A percentile compares a stretch with the other conserved stretches of the same genome.
Evolutionary conservation across 768 basidiomycete genomes (phyloP).

Genomic region (Amanita molliuscula): DNA sequence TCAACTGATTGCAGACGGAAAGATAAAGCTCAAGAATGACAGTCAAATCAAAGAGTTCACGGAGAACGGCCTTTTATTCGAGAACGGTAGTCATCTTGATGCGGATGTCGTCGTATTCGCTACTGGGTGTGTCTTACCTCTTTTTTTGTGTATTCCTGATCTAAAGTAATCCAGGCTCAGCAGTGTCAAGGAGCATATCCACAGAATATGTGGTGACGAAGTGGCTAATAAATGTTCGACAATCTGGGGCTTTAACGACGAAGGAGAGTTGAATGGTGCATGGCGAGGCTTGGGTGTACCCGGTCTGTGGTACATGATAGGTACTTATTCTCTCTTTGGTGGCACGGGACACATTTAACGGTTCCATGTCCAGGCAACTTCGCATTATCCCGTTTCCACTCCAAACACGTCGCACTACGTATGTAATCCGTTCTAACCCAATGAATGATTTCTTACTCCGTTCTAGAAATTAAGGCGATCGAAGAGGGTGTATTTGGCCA

Average conservation of each 20-base stretch:
- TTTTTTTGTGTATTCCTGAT: not conserved
- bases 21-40: constrained; percentile 59
- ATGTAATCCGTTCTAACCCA: constrained; percentile 16
- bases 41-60: constrained; percentile 32
- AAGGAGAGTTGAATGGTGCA: constrained; percentile 45
- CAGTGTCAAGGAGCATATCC: constrained; percentile 26
- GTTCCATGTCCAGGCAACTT: constrained; percentile 31
- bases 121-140: constrained; percentile 23
- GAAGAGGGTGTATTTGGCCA: constrained; percentile 38
- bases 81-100: constrained; percentile 30
- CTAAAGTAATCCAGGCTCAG: constrained; percentile 24
- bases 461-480: constrained; percentile 58
- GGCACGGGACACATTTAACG: not conserved
- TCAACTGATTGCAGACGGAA: constrained; percentile 48
- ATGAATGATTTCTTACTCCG: not conserved
- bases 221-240: constrained; percentile 31
- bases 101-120: constrained; percentile 43
- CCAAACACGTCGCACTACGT: constrained; percentile 56
- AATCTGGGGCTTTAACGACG: constrained; percentile 51
- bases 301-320: constrained; percentile 51
- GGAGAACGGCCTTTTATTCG: constrained; percentile 29
- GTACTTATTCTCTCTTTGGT: constrained; percentile 16
- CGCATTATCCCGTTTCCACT: constrained; percentile 46
- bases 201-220: constrained; percentile 32
- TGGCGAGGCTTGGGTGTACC: constrained; percentile 40